Evolutionary conservation across 1,139 yeast species (phyloP).

Genomic region (Yamadazyma dendronema): DNA sequence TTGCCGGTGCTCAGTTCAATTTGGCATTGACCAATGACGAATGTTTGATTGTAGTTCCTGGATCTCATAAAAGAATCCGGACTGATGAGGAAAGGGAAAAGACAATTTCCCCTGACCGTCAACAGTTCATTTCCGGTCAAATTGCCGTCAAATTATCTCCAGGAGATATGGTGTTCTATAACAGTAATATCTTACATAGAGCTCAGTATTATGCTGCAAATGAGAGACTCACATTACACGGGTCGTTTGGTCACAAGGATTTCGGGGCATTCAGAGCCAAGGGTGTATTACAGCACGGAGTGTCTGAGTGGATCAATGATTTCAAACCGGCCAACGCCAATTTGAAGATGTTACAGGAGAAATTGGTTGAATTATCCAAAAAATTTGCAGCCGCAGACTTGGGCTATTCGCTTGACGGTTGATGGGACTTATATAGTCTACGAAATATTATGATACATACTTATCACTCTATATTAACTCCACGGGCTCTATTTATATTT

Average conservation of each 20-base stretch:
- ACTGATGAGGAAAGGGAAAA: slow-evolving; percentile 47
- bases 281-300: slow-evolving; percentile 57
- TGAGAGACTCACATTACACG: slow-evolving; percentile 51
- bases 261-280: slow-evolving; percentile 47
- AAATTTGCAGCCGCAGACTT: slow-evolving; percentile 40
- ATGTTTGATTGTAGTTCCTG: slow-evolving; percentile 53
- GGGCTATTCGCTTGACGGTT: slow-evolving; percentile 48
- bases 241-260: slow-evolving; percentile 50
- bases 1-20: slow-evolving; percentile 56
- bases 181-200: slow-evolving; percentile 53
- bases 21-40: slow-evolving; percentile 50
- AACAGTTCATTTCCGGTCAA: slow-evolving; percentile 41
- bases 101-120: slow-evolving; percentile 32
- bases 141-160: slow-evolving; percentile 46
- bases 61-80: slow-evolving; percentile 48
- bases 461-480: too few relatives aligned
- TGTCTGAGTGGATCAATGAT: slow-evolving; percentile 47
- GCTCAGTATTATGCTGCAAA: slow-evolving; percentile 43
- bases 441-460: not conserved
- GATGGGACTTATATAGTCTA: not conserved
- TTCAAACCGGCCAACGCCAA: slow-evolving; percentile 38
- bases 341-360: slow-evolving; percentile 32
- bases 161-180: slow-evolving; percentile 56
- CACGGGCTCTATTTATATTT: too few relatives aligned
- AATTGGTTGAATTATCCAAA: slow-evolving; percentile 35